Percentiles rank a stretch among this genome's conserved stretches.
These are phyloP conservation scores for Candida parachauliodes DNA, from an alignment of 805 yeast genomes.

Conservation along the genomic window DNA sequence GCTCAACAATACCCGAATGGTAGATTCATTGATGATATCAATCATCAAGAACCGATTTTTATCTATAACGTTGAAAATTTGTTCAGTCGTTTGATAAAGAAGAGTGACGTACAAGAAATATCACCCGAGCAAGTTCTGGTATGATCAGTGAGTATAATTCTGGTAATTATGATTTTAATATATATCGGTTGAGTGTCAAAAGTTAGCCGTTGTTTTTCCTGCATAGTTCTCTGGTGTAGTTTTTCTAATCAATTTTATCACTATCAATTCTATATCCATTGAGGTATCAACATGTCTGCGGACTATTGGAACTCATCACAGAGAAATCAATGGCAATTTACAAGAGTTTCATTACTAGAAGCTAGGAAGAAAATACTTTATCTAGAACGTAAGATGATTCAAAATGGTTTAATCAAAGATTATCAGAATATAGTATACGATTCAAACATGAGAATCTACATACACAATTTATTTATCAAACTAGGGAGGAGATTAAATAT, in stretches of 20 bases:
- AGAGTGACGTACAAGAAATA: no score
- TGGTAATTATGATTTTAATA: not conserved
- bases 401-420: constrained; percentile 41
- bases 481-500: constrained; percentile 75
- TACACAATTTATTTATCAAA: constrained; percentile 70
- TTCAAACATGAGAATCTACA: constrained; percentile 66
- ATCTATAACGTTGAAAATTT: not conserved
- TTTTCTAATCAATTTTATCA: not conserved
- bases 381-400: constrained; percentile 42
- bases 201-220: no score
- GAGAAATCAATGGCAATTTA: constrained; percentile 74
- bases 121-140: no score
- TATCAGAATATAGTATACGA: constrained; percentile 49
- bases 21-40: not conserved
- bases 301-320: constrained; percentile 88
- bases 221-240: no score
- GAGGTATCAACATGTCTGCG: constrained; percentile 58
- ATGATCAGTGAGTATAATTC: no score
- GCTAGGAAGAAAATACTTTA: constrained; percentile 38
- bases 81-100: no score
- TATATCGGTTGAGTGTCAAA: no score
- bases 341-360: constrained; percentile 54
- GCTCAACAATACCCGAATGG: not conserved
- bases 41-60: not conserved
- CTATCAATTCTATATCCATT: not conserved